A percentile compares a stretch with the other conserved stretches of the same genome.
Evolutionary conservation across 2,329 filamentous ascomycete genomes (phyloP).

Genomic region (Chaetomium olivaceum): DNA sequence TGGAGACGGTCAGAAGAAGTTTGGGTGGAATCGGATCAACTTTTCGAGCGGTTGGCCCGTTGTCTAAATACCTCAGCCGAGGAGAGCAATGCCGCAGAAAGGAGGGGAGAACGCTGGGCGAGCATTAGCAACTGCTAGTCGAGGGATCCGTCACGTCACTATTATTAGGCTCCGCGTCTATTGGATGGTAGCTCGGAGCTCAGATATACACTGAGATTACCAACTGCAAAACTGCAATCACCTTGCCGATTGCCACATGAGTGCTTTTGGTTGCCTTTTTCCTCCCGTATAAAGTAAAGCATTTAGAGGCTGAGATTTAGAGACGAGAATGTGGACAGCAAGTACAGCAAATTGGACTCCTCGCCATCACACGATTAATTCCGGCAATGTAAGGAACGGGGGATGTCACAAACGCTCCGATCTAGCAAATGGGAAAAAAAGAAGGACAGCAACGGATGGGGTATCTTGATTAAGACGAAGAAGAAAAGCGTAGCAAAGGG

Average conservation of each 20-base stretch:
- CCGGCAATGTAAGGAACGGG: not conserved
- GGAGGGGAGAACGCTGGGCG: too few species aligned
- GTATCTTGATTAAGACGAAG: conserved; percentile 25
- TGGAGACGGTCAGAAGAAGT: conserved; percentile 27
- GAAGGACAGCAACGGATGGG: conserved; percentile 25
- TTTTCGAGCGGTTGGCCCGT: conserved; percentile 28
- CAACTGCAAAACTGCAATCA: not conserved
- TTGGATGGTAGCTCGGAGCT: not conserved
- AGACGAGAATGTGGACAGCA: conserved; percentile 1
- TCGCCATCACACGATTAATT: not conserved
- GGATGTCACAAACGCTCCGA: not conserved
- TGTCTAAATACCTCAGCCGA: conserved; percentile 9
- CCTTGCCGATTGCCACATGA: not conserved
- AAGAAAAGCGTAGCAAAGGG: conserved; percentile 1
- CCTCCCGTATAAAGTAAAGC: not conserved
- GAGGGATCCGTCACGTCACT: not conserved
- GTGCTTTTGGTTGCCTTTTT: not conserved
- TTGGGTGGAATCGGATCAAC: conserved; percentile 29
- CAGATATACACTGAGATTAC: not conserved
- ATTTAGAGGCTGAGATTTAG: not conserved
- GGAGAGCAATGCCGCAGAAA: too few species aligned
- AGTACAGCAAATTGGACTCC: not conserved
- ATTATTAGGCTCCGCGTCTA: not conserved
- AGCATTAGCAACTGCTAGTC: not conserved
- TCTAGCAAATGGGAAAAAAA: not conserved